phyloP scores from a whole-genome alignment of 2,329 filamentous ascomycete genomes.

The Ceratocystiopsis minuta region DNA sequence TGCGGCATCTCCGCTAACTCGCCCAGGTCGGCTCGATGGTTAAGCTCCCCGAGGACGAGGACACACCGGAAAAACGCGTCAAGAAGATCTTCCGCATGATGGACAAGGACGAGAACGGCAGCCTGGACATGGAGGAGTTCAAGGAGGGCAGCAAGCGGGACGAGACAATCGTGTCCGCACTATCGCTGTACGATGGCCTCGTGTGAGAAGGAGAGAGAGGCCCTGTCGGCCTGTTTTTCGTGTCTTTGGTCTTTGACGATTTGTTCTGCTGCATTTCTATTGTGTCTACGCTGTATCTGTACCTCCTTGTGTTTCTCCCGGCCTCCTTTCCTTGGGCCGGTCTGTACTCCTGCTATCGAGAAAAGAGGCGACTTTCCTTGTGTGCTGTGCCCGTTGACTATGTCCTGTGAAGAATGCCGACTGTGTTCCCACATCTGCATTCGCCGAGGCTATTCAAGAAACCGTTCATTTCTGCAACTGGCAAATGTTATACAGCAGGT shows the following conservation, averaged over 20 bases:
- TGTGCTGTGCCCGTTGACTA: no score
- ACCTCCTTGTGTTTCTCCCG: no score
- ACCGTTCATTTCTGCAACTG: no score
- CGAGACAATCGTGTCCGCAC: slow-evolving; percentile 92
- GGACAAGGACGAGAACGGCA: slow-evolving; percentile 99
- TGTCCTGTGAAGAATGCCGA: no score
- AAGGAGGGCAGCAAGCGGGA: slow-evolving; percentile 98
- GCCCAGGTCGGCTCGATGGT: slow-evolving; percentile 91
- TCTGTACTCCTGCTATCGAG: no score
- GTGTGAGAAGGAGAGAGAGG: slow-evolving; percentile 37
- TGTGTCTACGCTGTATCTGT: no score
- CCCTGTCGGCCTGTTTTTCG: not conserved
- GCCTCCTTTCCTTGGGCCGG: no score
- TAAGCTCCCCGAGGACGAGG: slow-evolving; percentile 93
- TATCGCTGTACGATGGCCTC: slow-evolving; percentile 89
- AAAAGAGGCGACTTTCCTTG: no score
- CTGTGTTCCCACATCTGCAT: no score
- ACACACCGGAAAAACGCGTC: slow-evolving; percentile 96
- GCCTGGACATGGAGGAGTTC: slow-evolving; percentile 92
- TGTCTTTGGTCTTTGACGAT: not conserved
- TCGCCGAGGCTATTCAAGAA: no score
- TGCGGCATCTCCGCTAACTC: not conserved
- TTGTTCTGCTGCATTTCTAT: no score
- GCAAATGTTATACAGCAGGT: no score
- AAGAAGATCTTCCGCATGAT: slow-evolving; percentile 99